A percentile compares a stretch with the other conserved stretches of the same genome.
Evolutionary conservation across 805 yeast genomes (phyloP).

Genomic region (Metschnikowia baotianmanensis): DNA sequence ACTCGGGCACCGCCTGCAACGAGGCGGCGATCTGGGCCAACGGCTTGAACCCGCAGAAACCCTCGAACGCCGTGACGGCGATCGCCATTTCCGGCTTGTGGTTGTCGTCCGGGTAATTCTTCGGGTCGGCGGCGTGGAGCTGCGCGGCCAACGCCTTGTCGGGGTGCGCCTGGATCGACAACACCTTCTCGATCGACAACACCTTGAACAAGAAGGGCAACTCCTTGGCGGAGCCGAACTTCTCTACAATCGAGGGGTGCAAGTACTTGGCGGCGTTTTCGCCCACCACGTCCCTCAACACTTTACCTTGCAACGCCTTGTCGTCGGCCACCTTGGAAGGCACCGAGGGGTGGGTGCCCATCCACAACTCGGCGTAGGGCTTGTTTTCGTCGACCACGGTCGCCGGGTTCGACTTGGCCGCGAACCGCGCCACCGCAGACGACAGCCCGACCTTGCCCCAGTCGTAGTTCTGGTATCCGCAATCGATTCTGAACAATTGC

Average conservation of each 20-base stretch:
- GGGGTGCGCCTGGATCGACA: conserved; percentile 97
- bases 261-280: conserved; percentile 56
- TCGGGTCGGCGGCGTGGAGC: conserved; percentile 80
- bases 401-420: conserved; percentile 62
- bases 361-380: conserved; percentile 98
- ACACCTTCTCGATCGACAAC: conserved; percentile 85
- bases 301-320: conserved; percentile 38
- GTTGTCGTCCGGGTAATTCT: conserved; percentile 94
- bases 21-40: conserved; percentile 69
- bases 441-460: conserved; percentile 78
- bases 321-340: conserved; percentile 63
- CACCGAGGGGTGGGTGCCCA: conserved; percentile 96
- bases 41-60: conserved; percentile 97
- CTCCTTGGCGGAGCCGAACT: conserved; percentile 68
- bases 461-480: conserved; percentile 76
- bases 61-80: conserved; percentile 94
- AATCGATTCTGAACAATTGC: conserved; percentile 39
- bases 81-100: conserved; percentile 99
- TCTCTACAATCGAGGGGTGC: conserved; percentile 54
- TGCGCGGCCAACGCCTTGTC: conserved; percentile 80
- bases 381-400: conserved; percentile 63
- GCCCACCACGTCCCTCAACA: conserved; percentile 66
- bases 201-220: conserved; percentile 94
- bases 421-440: conserved; percentile 89
- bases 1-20: conserved; percentile 73